phyloP scores from a whole-genome alignment of 805 yeast genomes.

The Metschnikowia picachoensis region DNA sequence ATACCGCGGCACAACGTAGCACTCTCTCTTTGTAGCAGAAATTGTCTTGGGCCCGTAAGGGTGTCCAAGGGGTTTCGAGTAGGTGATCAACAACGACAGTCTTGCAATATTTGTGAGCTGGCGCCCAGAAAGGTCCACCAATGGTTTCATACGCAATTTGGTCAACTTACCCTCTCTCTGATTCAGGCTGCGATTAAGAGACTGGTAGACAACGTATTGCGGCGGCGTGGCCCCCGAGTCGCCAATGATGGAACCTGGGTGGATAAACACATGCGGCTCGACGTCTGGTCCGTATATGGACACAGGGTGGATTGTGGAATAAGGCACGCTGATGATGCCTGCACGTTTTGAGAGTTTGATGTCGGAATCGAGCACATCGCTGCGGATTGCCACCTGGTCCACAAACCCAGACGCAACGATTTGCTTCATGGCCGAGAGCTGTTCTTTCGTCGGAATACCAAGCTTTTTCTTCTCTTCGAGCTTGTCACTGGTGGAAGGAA shows the following conservation, averaged over 20 bases:
- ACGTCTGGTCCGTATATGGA: slow-evolving; percentile 29
- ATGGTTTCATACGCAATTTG: slow-evolving; percentile 63
- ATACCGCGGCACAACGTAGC: slow-evolving; percentile 86
- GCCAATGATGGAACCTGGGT: slow-evolving; percentile 67
- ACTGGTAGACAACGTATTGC: slow-evolving; percentile 67
- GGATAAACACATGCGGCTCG: slow-evolving; percentile 68
- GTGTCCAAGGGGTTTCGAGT: slow-evolving; percentile 88
- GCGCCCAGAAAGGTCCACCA: slow-evolving; percentile 71
- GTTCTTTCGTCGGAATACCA: slow-evolving; percentile 64
- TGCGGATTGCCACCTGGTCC: slow-evolving; percentile 85
- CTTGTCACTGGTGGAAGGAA: slow-evolving; percentile 49
- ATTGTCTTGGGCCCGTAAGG: slow-evolving; percentile 79
- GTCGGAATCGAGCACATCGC: slow-evolving; percentile 67
- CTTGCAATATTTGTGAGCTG: slow-evolving; percentile 78
- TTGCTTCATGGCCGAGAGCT: slow-evolving; percentile 78
- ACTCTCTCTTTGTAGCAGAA: slow-evolving; percentile 66
- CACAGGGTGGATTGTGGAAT: slow-evolving; percentile 52
- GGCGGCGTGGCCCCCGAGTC: slow-evolving; percentile 71
- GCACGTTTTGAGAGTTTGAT: slow-evolving; percentile 55
- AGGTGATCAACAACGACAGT: slow-evolving; percentile 66
- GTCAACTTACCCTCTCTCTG: slow-evolving; percentile 38
- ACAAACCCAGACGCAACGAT: slow-evolving; percentile 90
- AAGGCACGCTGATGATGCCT: slow-evolving; percentile 59
- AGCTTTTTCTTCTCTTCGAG: slow-evolving; percentile 42
- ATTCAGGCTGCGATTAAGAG: slow-evolving; percentile 55